A percentile compares a stretch with the other conserved stretches of the same genome.
Evolutionary conservation across 768 basidiomycete species (phyloP).

Genomic region (button mushroom (Agaricus bisporus)): DNA sequence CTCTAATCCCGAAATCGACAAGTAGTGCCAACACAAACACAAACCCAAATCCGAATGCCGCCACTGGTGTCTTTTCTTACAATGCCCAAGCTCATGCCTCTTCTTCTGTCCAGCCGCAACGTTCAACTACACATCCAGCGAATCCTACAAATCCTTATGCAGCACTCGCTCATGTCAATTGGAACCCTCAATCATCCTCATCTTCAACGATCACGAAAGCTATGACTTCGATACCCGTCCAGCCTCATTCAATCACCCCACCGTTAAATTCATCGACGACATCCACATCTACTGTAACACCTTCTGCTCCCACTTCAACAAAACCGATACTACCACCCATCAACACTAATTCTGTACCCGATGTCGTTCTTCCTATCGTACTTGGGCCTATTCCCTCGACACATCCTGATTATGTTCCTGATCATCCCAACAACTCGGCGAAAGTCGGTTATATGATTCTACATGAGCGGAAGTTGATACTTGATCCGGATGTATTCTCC

Average conservation of each 20-base stretch:
- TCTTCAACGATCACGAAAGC: constrained; percentile 17
- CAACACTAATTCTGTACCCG: constrained; percentile 26
- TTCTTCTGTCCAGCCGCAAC: constrained; percentile 15
- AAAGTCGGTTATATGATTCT: constrained; percentile 67
- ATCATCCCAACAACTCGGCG: constrained; percentile 40
- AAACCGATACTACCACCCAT: constrained; percentile 11
- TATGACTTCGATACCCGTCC: constrained; percentile 18
- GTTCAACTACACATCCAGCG: constrained; percentile 20
- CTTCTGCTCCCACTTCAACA: constrained; percentile 11
- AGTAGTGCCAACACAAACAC: constrained; percentile 17
- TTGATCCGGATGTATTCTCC: constrained; percentile 82
- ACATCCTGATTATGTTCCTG: constrained; percentile 46
- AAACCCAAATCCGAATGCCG: constrained; percentile 19
- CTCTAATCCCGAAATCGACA: constrained; percentile 43
- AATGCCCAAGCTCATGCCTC: constrained; percentile 26
- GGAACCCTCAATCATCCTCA: constrained; percentile 25
- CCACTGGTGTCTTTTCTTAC: constrained; percentile 38
- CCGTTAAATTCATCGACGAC: constrained; percentile 16
- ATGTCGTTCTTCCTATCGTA: constrained; percentile 71
- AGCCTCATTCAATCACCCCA: constrained; percentile 14
- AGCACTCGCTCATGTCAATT: constrained; percentile 26
- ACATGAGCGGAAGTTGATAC: constrained; percentile 77
- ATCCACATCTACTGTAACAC: constrained; percentile 18
- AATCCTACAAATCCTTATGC: constrained; percentile 34
- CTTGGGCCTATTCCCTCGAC: constrained; percentile 66